These are phyloP conservation scores for Mollisiaceae sp. DNA, from an alignment of 2,329 filamentous ascomycete species.

Conservation along the genomic window DNA sequence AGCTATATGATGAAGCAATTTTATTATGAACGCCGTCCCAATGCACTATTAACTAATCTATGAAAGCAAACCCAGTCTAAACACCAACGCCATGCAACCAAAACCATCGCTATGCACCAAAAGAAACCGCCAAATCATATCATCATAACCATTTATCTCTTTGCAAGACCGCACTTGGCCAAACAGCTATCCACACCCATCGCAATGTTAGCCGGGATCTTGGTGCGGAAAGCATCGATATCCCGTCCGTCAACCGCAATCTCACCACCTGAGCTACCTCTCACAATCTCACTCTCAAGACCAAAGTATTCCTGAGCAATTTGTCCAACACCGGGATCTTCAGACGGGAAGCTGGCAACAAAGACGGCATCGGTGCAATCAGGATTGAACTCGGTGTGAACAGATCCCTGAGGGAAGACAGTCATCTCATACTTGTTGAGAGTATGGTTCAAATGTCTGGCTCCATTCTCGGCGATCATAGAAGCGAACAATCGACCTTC, in stretches of 20 bases:
- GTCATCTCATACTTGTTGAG: constrained; percentile 55
- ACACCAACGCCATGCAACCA: constrained; percentile 11
- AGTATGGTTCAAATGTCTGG: constrained; percentile 47
- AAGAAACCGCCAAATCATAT: background rate
- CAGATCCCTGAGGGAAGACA: constrained; percentile 57
- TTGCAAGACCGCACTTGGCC: constrained; percentile 46
- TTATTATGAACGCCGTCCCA: background rate
- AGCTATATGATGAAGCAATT: background rate
- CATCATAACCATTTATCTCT: constrained; percentile 30
- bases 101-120: constrained; percentile 11
- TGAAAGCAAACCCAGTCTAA: background rate
- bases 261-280: constrained; percentile 38
- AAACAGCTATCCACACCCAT: constrained; percentile 52
- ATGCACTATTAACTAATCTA: background rate
- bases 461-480: constrained; percentile 58
- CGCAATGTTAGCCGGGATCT: constrained; percentile 49
- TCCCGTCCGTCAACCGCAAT: constrained; percentile 40
- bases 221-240: constrained; percentile 40
- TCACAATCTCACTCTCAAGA: constrained; percentile 43
- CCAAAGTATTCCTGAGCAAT: constrained; percentile 46
- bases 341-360: constrained; percentile 49
- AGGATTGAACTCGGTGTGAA: constrained; percentile 62
- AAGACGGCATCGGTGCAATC: constrained; percentile 56
- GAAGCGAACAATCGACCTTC: constrained; percentile 54
- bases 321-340: constrained; percentile 45